Evolutionary conservation across 257 asterid species (phyloP), one percentile per base, ranked within the genome.

Genomic region (Solanum paucissectum): DNA sequence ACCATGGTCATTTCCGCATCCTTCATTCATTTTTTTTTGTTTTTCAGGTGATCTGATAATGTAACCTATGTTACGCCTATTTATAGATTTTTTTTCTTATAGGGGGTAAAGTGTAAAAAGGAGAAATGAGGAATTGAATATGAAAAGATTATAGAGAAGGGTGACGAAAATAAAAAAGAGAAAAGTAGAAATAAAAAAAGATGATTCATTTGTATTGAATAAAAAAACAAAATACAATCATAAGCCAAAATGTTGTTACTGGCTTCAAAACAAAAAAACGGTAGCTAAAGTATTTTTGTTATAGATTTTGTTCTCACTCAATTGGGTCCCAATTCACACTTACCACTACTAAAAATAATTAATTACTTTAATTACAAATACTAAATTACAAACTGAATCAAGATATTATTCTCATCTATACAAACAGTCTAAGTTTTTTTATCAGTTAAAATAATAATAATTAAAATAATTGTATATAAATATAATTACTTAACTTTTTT

Each of bases 231-330:
- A 69, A 68, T 25, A 64, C 58, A 85, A 85, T 93, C 91, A 93
- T 92, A 89, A 88, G 93, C 91, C 90, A 87, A 88, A 90, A 90
- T 89, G 92, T 92, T 93, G 95, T 93, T 91, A 90, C 91, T 64
- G 83, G 90, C 93, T 92, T 93, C 90, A 86, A 73, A 91, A 90
- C 92, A 90, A 87, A 88, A 88, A 74, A 88, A 87, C 87, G 73
- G 87, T 37, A 83, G 88, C 90, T 75, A 71, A 44, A 66, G 14
- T 8, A 79, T 72, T 62, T 21, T 64, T 66, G 11, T 74, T 18
- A 12, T 29, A 71, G 12, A 73, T 23, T 46, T 66, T 42, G 34
- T 21, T 86, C 82, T 55, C 82, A 73, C 62, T 49, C 69, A 36
- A 44, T 20, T 4, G 88, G 91, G 86, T 1, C 89, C 86, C 88